Evolutionary conservation across 2,329 filamentous ascomycete genomes (phyloP), one percentile per base, ranked within the genome.

Genomic region (Endothia cerciana): DNA sequence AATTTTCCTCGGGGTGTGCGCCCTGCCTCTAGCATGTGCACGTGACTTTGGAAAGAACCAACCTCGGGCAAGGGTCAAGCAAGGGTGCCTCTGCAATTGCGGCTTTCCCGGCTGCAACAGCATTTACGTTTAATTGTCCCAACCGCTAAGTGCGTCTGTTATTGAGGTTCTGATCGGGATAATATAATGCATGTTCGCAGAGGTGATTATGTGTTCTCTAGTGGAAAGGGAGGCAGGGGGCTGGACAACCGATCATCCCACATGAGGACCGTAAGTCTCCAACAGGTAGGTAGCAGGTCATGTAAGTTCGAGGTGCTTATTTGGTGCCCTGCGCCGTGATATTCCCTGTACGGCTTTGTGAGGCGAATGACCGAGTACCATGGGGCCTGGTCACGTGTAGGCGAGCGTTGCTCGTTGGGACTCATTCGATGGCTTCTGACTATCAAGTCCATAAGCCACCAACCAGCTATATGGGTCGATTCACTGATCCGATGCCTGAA

Each of bases 1-100:
- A 58, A 58, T 38, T 58, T 58, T 58, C 53, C 55, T 58, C 55
- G 55, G 36, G 36, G 55, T 58, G 55, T 58, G 55, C 33, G 55
- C 55, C 55, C 55, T 58, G 30, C 55, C 33, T 40, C 36, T 17
- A 58, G 33, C 55, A 58, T 17, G 55, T 58, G 33, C 55, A 58
- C 55, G 55, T 58, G 55, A 58, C 33, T 28, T n/a, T 25, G n/a
- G 13, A 22, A 40, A 10, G 33, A 5, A 17, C 30, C 30, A 38
- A 22, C 19, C 3, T 56, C 19, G 30, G 53, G 30, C 53, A n/a
- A 38, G 10, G 30, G 22, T 56, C 30, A 38, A 33, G 6, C 7
- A 13, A 5, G n/a, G n/a, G 43, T 15, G 7, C 43, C 33, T 36
- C 33, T 36, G 6, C 33, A 10, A 36, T 6, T 10, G 33, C 33